Base-by-base conservation (phyloP, 768 basidiomycete genomes). In the Saitozyma podzolica region DNA sequence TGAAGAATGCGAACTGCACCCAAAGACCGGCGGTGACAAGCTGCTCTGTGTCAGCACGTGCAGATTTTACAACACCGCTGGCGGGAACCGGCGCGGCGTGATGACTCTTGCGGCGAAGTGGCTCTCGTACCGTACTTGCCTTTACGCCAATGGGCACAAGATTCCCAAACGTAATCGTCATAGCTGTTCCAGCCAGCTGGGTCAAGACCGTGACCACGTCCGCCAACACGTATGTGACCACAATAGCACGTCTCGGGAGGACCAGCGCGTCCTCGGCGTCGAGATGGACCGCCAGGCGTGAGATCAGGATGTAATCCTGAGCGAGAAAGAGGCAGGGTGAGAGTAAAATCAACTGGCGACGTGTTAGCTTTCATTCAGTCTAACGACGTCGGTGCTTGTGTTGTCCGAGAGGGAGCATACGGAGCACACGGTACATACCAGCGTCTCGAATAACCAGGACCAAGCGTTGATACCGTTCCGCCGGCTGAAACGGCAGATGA, bases 191-290 rank as follows among this genome's bases (percentile, higher is more conserved):
- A 1, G 67, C 63, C 0, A 69, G 86, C 76, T 90, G 88, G 48
- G 88, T 84, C 6, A 87, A 70, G 79, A 89, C 89, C 0, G 88
- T 88, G 0, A 82, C 80, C 48, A 88, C 78, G 70, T 90, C 88
- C 9, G 85, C 86, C 0, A 82, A 78, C 51, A 90, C 81, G 73
- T 88, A 90, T 13, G 85, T 73, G 43, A 82, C 62, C 8, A 86
- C 86, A 63, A 89, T 83, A 16, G 79, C 80, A 17, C 79, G 80
- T 8, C 84, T 80, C 0, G 80, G 78, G 19, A 89, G 74, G 17
- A 85, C 67, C 20, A 89, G 79, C 64, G 85, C 82, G 50, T 82
- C 62, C 61, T 83, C 81, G 45, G 81, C 82, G 10, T 80, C 69
- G 6, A 89, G 76, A 63, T 84, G 81, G 19, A 74, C 80, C 7